Evolutionary conservation across 2,329 filamentous ascomycete genomes (phyloP).

Genomic region (Neopestalotiopsis sp.): DNA sequence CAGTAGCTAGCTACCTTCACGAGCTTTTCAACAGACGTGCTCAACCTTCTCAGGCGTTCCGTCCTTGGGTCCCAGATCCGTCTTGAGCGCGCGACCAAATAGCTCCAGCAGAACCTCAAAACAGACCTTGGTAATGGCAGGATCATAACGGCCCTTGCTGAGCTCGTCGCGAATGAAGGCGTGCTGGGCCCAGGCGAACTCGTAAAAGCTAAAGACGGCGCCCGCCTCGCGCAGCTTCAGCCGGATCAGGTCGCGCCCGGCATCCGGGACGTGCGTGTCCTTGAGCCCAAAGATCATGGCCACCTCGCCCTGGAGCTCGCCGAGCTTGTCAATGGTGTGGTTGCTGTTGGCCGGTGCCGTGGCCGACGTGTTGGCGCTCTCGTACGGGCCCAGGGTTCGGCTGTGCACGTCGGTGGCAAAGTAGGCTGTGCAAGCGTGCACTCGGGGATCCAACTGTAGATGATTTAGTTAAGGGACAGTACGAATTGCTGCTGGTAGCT

Average conservation of each 20-base stretch:
- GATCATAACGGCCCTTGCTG: conserved; percentile 92
- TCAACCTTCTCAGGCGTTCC: conserved; percentile 68
- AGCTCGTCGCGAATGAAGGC: conserved; percentile 94
- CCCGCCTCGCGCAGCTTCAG: conserved; percentile 80
- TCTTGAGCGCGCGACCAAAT: conserved; percentile 78
- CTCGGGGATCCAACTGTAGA: conserved; percentile 70
- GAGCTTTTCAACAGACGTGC: conserved; percentile 68
- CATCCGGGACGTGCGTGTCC: conserved; percentile 87
- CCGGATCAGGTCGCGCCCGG: conserved; percentile 83
- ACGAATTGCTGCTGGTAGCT: not conserved
- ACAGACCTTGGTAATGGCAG: conserved; percentile 83
- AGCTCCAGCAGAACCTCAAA: conserved; percentile 90
- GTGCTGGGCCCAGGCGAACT: conserved; percentile 92
- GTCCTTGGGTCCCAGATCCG: conserved; percentile 75
- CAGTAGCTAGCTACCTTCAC: not conserved
- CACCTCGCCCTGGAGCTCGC: conserved; percentile 77
- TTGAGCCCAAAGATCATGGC: conserved; percentile 91
- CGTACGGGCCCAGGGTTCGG: conserved; percentile 71
- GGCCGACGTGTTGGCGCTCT: conserved; percentile 52
- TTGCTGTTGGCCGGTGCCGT: conserved; percentile 44
- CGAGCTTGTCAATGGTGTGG: conserved; percentile 61
- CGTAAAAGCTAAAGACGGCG: conserved; percentile 80
- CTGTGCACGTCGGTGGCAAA: conserved; percentile 93
- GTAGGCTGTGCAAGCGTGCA: conserved; percentile 81
- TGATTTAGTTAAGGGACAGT: not conserved